Conservation (phyloP, 2,329 filamentous ascomycete genomes). For the Aspergillus unguis region DNA sequence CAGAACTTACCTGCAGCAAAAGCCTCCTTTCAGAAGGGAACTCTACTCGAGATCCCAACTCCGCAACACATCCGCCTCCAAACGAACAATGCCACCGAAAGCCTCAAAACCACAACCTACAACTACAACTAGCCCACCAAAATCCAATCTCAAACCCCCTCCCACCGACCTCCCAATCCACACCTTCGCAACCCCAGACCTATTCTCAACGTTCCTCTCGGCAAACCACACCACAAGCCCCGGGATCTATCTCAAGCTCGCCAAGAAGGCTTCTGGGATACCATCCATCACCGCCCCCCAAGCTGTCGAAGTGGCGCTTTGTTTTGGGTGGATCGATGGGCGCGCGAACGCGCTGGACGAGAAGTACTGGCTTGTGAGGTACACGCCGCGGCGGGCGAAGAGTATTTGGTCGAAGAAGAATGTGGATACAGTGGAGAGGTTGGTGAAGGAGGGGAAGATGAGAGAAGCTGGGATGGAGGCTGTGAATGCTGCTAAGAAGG, state of each 20-base stretch:
- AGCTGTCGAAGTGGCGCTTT: slow-evolving; percentile 57
- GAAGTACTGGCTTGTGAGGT: slow-evolving; percentile 53
- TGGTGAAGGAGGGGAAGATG: slow-evolving; percentile 51
- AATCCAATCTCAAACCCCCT: slow-evolving; percentile 2
- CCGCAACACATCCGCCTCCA: background rate
- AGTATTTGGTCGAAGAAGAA: slow-evolving; percentile 62
- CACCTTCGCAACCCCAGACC: slow-evolving; percentile 24
- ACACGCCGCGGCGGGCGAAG: slow-evolving; percentile 55
- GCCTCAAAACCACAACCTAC: background rate
- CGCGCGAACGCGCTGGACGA: slow-evolving; percentile 49
- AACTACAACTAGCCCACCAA: background rate
- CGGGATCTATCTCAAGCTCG: slow-evolving; percentile 50
- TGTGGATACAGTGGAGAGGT: slow-evolving; percentile 48
- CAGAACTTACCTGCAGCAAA: background rate
- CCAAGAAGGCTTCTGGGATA: slow-evolving; percentile 47
- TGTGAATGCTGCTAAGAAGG: slow-evolving; percentile 54
- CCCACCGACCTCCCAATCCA: slow-evolving; percentile 26
- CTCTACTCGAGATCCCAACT: background rate
- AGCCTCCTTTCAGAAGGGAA: background rate
- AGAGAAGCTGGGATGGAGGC: slow-evolving; percentile 47
- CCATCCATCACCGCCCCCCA: slow-evolving; percentile 46
- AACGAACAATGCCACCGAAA: background rate
- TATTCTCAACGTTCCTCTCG: slow-evolving; percentile 43
- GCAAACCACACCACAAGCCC: slow-evolving; percentile 30
- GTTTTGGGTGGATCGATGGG: slow-evolving; percentile 63